Percentiles rank a stretch among this genome's conserved stretches.
Evolutionary conservation across 441 rosid species (phyloP).

Genomic region (Dalechampia spathulata): DNA sequence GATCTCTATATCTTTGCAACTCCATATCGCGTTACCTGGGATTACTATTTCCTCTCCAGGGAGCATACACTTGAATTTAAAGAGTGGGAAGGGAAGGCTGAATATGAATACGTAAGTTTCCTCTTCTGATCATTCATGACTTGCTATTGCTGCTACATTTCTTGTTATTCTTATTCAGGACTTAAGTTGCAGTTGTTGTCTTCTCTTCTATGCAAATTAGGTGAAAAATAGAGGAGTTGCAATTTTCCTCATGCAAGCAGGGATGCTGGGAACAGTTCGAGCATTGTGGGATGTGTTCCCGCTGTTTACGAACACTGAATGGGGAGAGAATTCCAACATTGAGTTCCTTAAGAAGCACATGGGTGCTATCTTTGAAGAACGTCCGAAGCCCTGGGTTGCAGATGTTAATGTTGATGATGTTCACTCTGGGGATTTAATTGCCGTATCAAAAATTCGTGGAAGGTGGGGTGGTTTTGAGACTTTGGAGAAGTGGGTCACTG

Average conservation of each 20-base stretch:
- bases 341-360: slow-evolving; percentile 83
- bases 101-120: slow-evolving; percentile 76
- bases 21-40: slow-evolving; percentile 96
- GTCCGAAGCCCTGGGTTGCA: slow-evolving; percentile 86
- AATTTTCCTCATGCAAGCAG: slow-evolving; percentile 96
- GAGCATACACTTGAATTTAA: slow-evolving; percentile 75
- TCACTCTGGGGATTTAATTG: slow-evolving; percentile 89
- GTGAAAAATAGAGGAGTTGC: slow-evolving; percentile 84
- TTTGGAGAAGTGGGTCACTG: slow-evolving; percentile 97
- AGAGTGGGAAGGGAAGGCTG: slow-evolving; percentile 87
- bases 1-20: slow-evolving; percentile 93
- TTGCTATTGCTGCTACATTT: background rate
- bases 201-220: slow-evolving; percentile 28
- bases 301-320: slow-evolving; percentile 82
- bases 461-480: slow-evolving; percentile 99
- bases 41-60: slow-evolving; percentile 73
- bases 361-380: slow-evolving; percentile 68
- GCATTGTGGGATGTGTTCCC: slow-evolving; percentile 97
- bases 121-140: background rate
- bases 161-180: background rate
- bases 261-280: slow-evolving; percentile 86
- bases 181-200: background rate
- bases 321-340: slow-evolving; percentile 87
- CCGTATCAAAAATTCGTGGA: slow-evolving; percentile 88
- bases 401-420: slow-evolving; percentile 63